Evolutionary conservation across 1,139 yeast species (phyloP).

Genomic region (Pichia sp.): DNA sequence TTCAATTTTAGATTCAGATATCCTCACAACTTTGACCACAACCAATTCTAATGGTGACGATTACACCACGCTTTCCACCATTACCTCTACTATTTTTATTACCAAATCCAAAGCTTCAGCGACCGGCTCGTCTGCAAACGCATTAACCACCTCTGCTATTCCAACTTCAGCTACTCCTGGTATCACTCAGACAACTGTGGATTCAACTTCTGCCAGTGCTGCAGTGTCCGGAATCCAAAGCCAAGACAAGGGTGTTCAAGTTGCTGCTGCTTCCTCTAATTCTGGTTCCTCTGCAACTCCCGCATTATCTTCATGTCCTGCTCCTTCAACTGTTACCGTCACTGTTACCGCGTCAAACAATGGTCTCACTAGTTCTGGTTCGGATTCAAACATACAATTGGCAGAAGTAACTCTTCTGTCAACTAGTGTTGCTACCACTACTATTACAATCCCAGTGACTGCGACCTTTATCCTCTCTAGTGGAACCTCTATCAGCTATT

Average conservation of each 20-base stretch:
- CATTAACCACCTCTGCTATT: slow-evolving; percentile 9
- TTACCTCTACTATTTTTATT: slow-evolving; percentile 28
- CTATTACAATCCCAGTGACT: slow-evolving; percentile 31
- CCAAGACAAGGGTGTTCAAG: slow-evolving; percentile 12
- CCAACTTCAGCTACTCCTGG: neutral
- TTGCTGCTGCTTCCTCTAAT: slow-evolving; percentile 10
- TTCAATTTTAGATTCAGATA: slow-evolving; percentile 2
- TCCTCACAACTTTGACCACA: slow-evolving; percentile 9
- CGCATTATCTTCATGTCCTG: slow-evolving; percentile 15
- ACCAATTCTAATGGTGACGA: slow-evolving; percentile 17
- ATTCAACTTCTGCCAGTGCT: neutral
- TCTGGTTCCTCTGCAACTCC: slow-evolving; percentile 10
- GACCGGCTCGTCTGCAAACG: slow-evolving; percentile 9
- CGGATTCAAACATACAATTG: neutral
- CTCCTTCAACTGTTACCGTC: slow-evolving; percentile 22
- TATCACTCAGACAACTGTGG: neutral
- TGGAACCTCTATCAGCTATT: slow-evolving; percentile 27
- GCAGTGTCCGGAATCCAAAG: too few species aligned
- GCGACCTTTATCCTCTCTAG: slow-evolving; percentile 31
- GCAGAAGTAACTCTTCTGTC: slow-evolving; percentile 15
- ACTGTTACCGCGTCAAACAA: slow-evolving; percentile 20
- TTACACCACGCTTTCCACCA: slow-evolving; percentile 31
- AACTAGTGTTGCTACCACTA: slow-evolving; percentile 19
- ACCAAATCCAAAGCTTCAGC: slow-evolving; percentile 21
- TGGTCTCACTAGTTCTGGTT: neutral